Evolutionary conservation across 805 yeast species (phyloP).

Genomic region (Starmerella stellata): DNA sequence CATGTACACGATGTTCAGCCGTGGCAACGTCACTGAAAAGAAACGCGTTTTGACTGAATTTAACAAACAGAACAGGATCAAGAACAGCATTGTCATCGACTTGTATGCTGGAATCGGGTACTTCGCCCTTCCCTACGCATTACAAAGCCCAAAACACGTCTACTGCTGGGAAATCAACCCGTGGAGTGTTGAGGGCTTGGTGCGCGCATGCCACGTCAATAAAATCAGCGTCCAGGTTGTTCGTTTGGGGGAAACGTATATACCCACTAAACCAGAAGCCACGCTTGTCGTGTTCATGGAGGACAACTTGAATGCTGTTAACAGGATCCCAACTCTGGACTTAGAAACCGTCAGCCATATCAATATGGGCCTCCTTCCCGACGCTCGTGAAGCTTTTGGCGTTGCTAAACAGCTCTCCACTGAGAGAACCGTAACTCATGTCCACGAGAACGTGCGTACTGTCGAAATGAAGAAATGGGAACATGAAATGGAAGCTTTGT

Average conservation of each 20-base stretch:
- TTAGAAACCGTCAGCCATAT: slow-evolving; percentile 34
- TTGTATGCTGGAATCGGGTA: slow-evolving; percentile 76
- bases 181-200: slow-evolving; percentile 62
- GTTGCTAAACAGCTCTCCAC: slow-evolving; percentile 23
- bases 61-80: slow-evolving; percentile 17
- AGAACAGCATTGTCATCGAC: slow-evolving; percentile 37
- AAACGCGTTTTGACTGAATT: slow-evolving; percentile 33
- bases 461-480: slow-evolving; percentile 26
- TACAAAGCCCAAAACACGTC: slow-evolving; percentile 33
- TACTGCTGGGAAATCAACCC: slow-evolving; percentile 74
- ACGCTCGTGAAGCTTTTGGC: slow-evolving; percentile 46
- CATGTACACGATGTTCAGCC: slow-evolving; percentile 62
- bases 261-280: slow-evolving; percentile 11
- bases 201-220: slow-evolving; percentile 35
- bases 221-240: slow-evolving; percentile 27
- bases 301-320: slow-evolving; percentile 35
- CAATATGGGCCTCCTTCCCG: slow-evolving; percentile 64
- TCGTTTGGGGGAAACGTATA: slow-evolving; percentile 22
- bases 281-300: slow-evolving; percentile 41
- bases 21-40: slow-evolving; percentile 76
- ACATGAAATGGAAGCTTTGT: slow-evolving; percentile 11
- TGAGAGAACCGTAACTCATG: slow-evolving; percentile 27
- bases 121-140: slow-evolving; percentile 52
- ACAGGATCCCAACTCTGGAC: slow-evolving; percentile 23
- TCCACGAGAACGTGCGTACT: slow-evolving; percentile 56